Evolutionary conservation across 768 basidiomycete genomes (phyloP), one percentile per base, ranked within the genome.

Genomic region (Russula vinacea): DNA sequence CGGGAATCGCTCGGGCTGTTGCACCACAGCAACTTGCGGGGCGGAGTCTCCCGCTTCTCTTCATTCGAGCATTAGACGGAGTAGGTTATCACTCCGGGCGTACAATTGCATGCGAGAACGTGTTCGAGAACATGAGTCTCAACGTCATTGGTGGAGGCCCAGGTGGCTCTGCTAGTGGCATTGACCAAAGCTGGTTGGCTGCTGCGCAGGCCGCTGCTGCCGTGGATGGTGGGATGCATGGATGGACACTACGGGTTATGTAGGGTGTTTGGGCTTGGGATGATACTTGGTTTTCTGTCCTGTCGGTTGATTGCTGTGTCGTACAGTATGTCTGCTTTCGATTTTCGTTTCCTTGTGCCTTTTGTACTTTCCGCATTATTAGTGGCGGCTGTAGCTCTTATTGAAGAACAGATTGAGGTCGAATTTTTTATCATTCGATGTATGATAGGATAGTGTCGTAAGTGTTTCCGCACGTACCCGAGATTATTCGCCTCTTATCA

Each of bases 61-160:
- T 94, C 72, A 92, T 94, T 62, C 85, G 92, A 37, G 79, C 87
- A 17, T 83, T 78, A 47, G 92, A 94, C 69, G 90, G 92, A n/a
- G 85, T 93, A 35, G 92, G 92, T 5, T 94, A 92, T 73, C 90
- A 92, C 73, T 92, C 92, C 24, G 91, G 91, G 42, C 83, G 90
- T 66, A 89, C 88, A 49, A 85, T 94, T 62, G 82, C 89, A 19
- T 90, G 89, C 72, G 91, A 93, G 73, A 89, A 89, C 71, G 82
- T 89, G 19, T 89, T 90, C 74, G 84, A 87, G 70, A 74, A 78
- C 17, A 81, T 91, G 75, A 86, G 89, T 71, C 77, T 91, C 55
- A 78, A 79, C 37, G 78, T 75, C 29, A 80, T 86, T 70, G 74
- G 65, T 24, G 67, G 74, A 22, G 71, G 81, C 52, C 74, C 81